Evolutionary conservation across 1,284 basidiomycete genomes (phyloP).

Genomic region (Ceratobasidium sp.): DNA sequence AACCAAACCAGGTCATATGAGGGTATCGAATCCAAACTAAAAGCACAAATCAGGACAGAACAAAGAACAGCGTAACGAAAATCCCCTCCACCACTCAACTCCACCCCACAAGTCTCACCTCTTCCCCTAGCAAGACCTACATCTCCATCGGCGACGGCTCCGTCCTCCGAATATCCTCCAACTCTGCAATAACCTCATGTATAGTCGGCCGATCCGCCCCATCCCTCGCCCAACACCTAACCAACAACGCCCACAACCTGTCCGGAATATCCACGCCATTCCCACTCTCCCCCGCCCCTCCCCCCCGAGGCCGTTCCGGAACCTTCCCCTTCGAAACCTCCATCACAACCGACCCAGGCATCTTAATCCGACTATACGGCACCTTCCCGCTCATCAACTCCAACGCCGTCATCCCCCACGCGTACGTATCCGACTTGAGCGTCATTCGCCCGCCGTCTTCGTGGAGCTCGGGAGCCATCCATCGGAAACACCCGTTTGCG

Average conservation of each 20-base stretch:
- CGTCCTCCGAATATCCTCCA: slow-evolving; percentile 29
- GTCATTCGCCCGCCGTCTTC: slow-evolving; percentile 46
- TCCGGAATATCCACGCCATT: slow-evolving; percentile 34
- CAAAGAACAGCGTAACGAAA: background rate
- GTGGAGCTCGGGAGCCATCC: slow-evolving; percentile 50
- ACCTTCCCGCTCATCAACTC: slow-evolving; percentile 44
- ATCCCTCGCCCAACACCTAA: slow-evolving; percentile 37
- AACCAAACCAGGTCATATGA: too few relatives aligned
- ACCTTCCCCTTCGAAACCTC: slow-evolving; percentile 37
- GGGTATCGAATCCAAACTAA: too few relatives aligned
- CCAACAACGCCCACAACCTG: slow-evolving; percentile 43
- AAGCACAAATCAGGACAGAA: background rate
- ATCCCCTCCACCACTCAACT: background rate
- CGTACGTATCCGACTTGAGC: slow-evolving; percentile 45
- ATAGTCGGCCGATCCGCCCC: slow-evolving; percentile 42
- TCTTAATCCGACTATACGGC: slow-evolving; percentile 45
- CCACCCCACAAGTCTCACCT: background rate
- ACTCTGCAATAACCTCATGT: slow-evolving; percentile 34
- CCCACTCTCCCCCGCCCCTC: slow-evolving; percentile 27
- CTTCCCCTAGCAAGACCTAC: background rate
- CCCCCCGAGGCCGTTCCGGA: slow-evolving; percentile 24
- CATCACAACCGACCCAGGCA: slow-evolving; percentile 45
- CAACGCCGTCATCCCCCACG: slow-evolving; percentile 48
- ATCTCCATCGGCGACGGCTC: slow-evolving; percentile 12
- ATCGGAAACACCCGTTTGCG: slow-evolving; percentile 45